Conservation (phyloP, 208 protist species). For the Trypanosoma lewisi region DNA sequence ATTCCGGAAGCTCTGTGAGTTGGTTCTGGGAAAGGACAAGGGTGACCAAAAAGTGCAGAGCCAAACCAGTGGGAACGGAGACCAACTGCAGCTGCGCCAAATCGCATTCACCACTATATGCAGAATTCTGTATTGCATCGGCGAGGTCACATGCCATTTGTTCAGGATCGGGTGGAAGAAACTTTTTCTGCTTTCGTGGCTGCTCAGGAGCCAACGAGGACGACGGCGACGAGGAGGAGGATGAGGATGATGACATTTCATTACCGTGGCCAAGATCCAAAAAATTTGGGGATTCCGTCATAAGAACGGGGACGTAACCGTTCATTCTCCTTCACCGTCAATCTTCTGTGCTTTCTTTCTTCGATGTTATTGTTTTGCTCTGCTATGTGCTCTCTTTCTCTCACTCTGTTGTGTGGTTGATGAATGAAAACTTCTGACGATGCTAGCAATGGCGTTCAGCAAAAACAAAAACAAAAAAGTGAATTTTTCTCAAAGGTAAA, state of each 20-base stretch:
- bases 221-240: neutral
- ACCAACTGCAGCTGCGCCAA: constrained; percentile 50
- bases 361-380: constrained; percentile 5
- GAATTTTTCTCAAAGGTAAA: neutral
- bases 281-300: neutral
- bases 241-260: neutral
- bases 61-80: constrained; percentile 34
- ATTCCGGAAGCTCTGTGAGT: constrained; percentile 36
- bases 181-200: neutral
- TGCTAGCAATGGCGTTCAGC: too few species aligned
- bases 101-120: constrained; percentile 50
- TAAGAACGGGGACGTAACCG: neutral
- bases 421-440: too few species aligned
- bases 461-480: too few species aligned
- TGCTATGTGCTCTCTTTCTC: too few species aligned
- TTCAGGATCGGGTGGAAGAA: constrained; percentile 1
- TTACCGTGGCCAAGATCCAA: neutral
- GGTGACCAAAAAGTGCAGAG: constrained; percentile 34
- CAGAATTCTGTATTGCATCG: constrained; percentile 48
- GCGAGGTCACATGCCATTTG: constrained; percentile 30
- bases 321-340: neutral
- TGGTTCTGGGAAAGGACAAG: constrained; percentile 67
- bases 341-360: neutral
- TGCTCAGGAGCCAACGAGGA: neutral
- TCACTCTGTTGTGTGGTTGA: too few species aligned